Conservation (phyloP, 805 yeast genomes). For the Kurtzmaniella fragi region DNA sequence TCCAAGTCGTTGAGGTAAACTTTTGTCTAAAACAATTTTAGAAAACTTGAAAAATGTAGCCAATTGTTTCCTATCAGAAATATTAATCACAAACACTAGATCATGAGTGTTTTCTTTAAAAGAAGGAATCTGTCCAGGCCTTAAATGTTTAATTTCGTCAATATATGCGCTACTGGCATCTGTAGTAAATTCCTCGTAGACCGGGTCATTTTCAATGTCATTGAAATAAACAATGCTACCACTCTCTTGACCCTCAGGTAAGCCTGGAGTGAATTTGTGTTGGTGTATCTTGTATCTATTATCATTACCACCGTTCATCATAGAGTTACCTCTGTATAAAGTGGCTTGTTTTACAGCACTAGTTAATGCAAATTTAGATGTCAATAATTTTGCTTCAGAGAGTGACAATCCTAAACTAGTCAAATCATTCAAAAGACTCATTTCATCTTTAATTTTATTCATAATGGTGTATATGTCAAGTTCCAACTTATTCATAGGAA, state of each 20-base stretch:
- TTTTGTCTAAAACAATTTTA: conserved; percentile 45
- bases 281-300: conserved; percentile 30
- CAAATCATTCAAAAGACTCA: conserved; percentile 18
- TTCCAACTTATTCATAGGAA: conserved; percentile 44
- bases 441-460: conserved; percentile 29
- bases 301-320: conserved; percentile 22
- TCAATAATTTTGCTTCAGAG: conserved; percentile 27
- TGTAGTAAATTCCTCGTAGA: conserved; percentile 42
- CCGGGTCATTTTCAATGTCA: conserved; percentile 61
- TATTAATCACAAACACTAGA: conserved; percentile 60
- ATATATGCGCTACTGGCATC: conserved; percentile 44
- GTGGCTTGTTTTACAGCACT: conserved; percentile 35
- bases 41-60: conserved; percentile 46
- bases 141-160: conserved; percentile 20
- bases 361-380: conserved; percentile 34
- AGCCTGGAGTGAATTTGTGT: conserved; percentile 14
- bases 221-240: conserved; percentile 66
- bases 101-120: conserved; percentile 73
- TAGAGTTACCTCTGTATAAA: conserved; percentile 27
- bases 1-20: conserved; percentile 78
- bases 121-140: conserved; percentile 61
- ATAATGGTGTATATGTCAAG: conserved; percentile 40
- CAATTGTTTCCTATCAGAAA: conserved; percentile 50
- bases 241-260: conserved; percentile 8
- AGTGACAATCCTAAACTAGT: conserved; percentile 22